Conservation (phyloP, 2,329 filamentous ascomycete species). For the Penicillium sp. region DNA sequence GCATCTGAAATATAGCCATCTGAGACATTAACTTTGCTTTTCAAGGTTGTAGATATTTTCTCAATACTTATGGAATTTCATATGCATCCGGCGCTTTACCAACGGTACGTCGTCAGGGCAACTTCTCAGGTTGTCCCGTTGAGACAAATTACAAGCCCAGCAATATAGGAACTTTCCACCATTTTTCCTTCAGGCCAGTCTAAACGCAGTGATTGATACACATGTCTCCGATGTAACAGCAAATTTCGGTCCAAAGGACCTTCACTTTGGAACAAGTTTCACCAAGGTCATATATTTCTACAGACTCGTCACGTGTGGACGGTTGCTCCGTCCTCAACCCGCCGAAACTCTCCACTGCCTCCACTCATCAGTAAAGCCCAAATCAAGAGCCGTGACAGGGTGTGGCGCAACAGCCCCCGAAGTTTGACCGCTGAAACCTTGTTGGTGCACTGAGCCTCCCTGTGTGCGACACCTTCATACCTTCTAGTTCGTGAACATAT, state of each 20-base stretch:
- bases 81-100: neutral
- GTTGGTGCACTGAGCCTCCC: neutral
- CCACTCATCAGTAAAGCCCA: neutral
- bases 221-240: neutral
- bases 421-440: too few species aligned
- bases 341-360: neutral
- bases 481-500: neutral
- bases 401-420: neutral
- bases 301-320: too few species aligned
- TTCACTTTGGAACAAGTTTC: neutral
- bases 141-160: neutral
- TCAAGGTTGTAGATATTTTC: neutral
- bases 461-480: neutral
- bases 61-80: neutral
- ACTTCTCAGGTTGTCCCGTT: neutral
- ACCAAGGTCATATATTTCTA: neutral
- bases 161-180: neutral
- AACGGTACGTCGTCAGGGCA: neutral
- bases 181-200: neutral
- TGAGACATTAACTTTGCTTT: neutral
- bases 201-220: neutral
- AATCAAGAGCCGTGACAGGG: neutral
- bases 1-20: neutral
- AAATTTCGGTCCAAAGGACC: neutral
- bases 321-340: neutral